Percentiles rank a stretch among this genome's conserved stretches.
Conservation (phyloP, 345 rosid species). For the Mallotus nudiflorus region DNA sequence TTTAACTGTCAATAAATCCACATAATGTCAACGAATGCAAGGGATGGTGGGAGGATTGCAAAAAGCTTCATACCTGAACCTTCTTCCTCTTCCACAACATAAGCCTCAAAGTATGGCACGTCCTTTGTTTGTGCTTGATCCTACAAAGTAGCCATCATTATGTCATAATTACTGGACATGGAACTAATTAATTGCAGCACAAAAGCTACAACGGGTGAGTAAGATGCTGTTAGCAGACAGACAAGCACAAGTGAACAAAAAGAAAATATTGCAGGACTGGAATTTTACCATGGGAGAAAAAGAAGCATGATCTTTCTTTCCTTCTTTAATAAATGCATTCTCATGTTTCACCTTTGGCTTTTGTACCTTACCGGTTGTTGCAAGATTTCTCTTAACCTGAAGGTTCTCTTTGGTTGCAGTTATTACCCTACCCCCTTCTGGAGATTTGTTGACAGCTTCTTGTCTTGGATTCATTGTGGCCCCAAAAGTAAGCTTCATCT, state of each 20-base stretch:
- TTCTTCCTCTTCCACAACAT: slow-evolving; percentile 73
- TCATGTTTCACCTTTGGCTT: slow-evolving; percentile 36
- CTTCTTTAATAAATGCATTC: slow-evolving; percentile 37
- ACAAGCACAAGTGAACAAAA: background rate
- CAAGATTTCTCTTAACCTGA: slow-evolving; percentile 38
- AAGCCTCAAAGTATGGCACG: slow-evolving; percentile 75
- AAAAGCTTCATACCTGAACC: slow-evolving; percentile 69
- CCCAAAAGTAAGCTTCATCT: slow-evolving; percentile 23
- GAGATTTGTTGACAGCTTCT: slow-evolving; percentile 33
- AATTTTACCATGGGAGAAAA: slow-evolving; percentile 37
- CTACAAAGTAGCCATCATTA: slow-evolving; percentile 35
- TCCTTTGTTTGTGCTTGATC: slow-evolving; percentile 45
- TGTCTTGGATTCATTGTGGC: slow-evolving; percentile 32
- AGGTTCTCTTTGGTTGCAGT: slow-evolving; percentile 38
- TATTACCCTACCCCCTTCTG: slow-evolving; percentile 30
- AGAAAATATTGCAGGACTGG: slow-evolving; percentile 6
- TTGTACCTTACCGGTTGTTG: slow-evolving; percentile 14
- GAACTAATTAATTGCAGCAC: background rate
- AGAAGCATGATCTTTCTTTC: slow-evolving; percentile 31
- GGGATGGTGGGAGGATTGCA: background rate
- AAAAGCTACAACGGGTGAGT: background rate
- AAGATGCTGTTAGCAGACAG: background rate
- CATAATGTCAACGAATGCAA: background rate
- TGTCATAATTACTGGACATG: slow-evolving; percentile 4
- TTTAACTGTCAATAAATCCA: slow-evolving; percentile 18